phyloP scores from a whole-genome alignment of 129 eudicot genomes.

The Pulicaria dysenterica region DNA sequence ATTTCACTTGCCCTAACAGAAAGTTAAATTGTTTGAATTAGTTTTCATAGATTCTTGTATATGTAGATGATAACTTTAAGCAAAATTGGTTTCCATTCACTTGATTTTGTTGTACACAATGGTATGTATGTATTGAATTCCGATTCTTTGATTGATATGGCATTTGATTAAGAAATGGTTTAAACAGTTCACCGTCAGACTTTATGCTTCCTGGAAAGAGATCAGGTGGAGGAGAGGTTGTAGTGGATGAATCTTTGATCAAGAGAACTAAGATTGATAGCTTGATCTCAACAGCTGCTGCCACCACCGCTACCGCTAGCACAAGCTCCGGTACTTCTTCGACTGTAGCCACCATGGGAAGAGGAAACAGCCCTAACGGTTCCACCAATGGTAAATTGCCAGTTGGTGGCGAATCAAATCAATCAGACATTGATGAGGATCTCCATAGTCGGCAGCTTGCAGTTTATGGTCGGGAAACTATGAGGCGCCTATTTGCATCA shows the following conservation, averaged over 20 bases:
- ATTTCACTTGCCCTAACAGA: not conserved
- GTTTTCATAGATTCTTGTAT: slow-evolving; percentile 6
- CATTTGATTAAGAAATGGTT: slow-evolving; percentile 29
- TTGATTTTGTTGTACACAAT: not conserved
- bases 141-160: not conserved
- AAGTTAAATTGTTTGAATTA: slow-evolving; percentile 5
- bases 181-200: slow-evolving; percentile 68
- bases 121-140: no score
- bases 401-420: slow-evolving; percentile 41
- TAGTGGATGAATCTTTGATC: slow-evolving; percentile 50
- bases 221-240: slow-evolving; percentile 62
- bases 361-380: slow-evolving; percentile 45
- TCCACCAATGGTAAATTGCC: slow-evolving; percentile 48
- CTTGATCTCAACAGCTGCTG: slow-evolving; percentile 42
- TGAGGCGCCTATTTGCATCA: slow-evolving; percentile 83
- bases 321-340: slow-evolving; percentile 39
- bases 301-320: slow-evolving; percentile 36
- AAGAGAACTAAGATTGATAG: slow-evolving; percentile 58
- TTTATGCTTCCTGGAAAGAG: slow-evolving; percentile 98
- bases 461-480: slow-evolving; percentile 93
- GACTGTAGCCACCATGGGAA: slow-evolving; percentile 48
- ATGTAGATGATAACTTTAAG: not conserved
- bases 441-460: slow-evolving; percentile 97
- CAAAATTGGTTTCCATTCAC: not conserved
- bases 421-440: slow-evolving; percentile 85